Conservation (phyloP, 306 rosid species). For the Glycyrrhiza uralensis region DNA sequence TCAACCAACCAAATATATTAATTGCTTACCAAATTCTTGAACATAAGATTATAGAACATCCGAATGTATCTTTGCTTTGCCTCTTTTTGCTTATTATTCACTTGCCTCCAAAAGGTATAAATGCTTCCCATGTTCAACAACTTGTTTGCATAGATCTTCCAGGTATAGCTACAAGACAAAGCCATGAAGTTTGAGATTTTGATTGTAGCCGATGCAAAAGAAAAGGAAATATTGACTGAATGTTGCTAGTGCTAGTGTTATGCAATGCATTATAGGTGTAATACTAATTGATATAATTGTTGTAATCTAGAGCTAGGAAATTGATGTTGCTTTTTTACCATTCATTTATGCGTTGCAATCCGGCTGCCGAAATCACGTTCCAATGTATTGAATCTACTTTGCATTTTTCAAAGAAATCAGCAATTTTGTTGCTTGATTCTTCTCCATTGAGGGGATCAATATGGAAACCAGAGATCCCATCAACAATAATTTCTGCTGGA, state of each 20-base stretch:
- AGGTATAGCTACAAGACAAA: slow-evolving; percentile 65
- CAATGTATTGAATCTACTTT: slow-evolving; percentile 50
- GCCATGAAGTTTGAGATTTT: neutral
- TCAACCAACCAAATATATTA: neutral
- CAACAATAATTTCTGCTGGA: slow-evolving; percentile 86
- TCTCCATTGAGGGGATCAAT: slow-evolving; percentile 73
- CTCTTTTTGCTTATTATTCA: slow-evolving; percentile 62
- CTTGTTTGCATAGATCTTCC: slow-evolving; percentile 86
- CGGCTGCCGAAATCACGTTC: slow-evolving; percentile 49
- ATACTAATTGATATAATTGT: neutral
- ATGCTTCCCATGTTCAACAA: slow-evolving; percentile 70
- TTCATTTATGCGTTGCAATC: slow-evolving; percentile 74
- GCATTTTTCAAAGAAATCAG: slow-evolving; percentile 79
- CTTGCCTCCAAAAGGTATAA: slow-evolving; percentile 67
- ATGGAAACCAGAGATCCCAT: slow-evolving; percentile 76
- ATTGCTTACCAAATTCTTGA: slow-evolving; percentile 62
- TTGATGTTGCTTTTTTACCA: slow-evolving; percentile 41
- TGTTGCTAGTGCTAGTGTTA: neutral
- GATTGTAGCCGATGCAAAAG: neutral
- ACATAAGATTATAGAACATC: slow-evolving; percentile 68
- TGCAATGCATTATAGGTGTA: neutral
- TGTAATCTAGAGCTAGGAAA: neutral
- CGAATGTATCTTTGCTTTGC: slow-evolving; percentile 78
- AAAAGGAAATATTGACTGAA: neutral
- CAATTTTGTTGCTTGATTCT: slow-evolving; percentile 70